A percentile compares a stretch with the other conserved stretches of the same genome.
Conservation (phyloP, 805 yeast species). For the Wickerhamiella siamensis region DNA sequence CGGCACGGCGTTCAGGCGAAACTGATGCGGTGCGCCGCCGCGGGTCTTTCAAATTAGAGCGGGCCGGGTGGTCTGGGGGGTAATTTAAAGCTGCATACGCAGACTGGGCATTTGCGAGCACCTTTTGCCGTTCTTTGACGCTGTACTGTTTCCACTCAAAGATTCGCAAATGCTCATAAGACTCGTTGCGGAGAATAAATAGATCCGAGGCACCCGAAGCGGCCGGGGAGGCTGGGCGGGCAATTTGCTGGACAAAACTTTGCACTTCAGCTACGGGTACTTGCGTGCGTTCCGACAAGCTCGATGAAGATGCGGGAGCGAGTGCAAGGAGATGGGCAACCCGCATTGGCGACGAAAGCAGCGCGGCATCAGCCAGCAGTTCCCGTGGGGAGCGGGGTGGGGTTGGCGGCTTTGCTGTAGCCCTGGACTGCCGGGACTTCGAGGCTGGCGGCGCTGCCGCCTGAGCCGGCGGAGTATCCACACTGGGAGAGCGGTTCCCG, state of each 20-base stretch:
- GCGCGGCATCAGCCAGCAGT: not conserved
- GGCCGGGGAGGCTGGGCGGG: slow-evolving; percentile 19
- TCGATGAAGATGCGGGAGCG: slow-evolving; percentile 31
- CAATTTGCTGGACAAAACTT: slow-evolving; percentile 23
- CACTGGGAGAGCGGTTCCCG: not conserved
- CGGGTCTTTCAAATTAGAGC: slow-evolving; percentile 22
- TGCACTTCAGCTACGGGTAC: slow-evolving; percentile 20
- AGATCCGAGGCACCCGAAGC: slow-evolving; percentile 19
- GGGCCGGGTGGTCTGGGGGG: slow-evolving; percentile 19
- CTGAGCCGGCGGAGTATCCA: not conserved
- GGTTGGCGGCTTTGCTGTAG: not conserved
- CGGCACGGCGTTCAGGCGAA: not conserved
- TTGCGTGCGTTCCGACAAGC: slow-evolving; percentile 23
- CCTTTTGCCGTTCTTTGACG: slow-evolving; percentile 21
- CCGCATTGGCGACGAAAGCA: slow-evolving; percentile 17
- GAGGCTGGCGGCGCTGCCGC: not conserved
- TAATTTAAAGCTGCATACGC: slow-evolving; percentile 22
- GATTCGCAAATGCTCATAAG: slow-evolving; percentile 23
- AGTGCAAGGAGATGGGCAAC: slow-evolving; percentile 34
- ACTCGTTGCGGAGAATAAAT: slow-evolving; percentile 19
- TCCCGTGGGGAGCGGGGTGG: not conserved
- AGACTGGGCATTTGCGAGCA: slow-evolving; percentile 19
- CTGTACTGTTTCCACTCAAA: slow-evolving; percentile 28
- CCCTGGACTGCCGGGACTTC: not conserved
- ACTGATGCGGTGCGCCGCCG: slow-evolving; percentile 3